These are phyloP conservation scores for Nicotiana attenuata DNA, from an alignment of 257 asterid species.

Conservation along the genomic window DNA sequence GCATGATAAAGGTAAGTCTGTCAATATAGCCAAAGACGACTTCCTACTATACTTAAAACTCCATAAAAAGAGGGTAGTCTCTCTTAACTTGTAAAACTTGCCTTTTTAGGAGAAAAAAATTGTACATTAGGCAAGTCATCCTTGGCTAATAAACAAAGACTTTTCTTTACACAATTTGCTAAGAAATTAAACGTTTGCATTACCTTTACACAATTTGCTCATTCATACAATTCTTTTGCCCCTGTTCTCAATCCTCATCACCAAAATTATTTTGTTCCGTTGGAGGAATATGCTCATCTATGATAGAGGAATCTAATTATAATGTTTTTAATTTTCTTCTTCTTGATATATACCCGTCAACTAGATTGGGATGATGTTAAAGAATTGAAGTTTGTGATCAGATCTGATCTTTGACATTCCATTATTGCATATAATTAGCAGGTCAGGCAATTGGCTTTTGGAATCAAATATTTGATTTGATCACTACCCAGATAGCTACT, in stretches of 20 bases:
- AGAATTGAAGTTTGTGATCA: background rate
- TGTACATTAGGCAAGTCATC: slow-evolving; percentile 12
- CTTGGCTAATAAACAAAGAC: slow-evolving; percentile 1
- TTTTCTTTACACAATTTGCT: slow-evolving; percentile 1
- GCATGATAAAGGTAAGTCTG: slow-evolving; percentile 2
- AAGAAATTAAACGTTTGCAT: background rate
- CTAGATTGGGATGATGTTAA: background rate
- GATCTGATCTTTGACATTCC: background rate
- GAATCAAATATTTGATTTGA: background rate
- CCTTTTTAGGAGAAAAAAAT: background rate
- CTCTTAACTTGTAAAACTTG: too few species aligned
- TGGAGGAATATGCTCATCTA: background rate
- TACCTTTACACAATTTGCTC: background rate
- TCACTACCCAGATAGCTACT: background rate
- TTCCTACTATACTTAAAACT: slow-evolving; percentile 4
- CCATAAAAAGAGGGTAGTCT: background rate
- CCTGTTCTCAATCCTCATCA: background rate
- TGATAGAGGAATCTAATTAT: too few species aligned
- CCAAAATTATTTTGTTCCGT: background rate
- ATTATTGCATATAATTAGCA: background rate
- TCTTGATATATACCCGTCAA: background rate
- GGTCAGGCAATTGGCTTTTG: background rate
- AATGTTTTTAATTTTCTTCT: background rate
- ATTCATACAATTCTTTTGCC: background rate
- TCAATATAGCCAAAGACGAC: slow-evolving; percentile 14